Conservation (phyloP, 2,329 filamentous ascomycete genomes). For the Zymoseptoria ardabiliae region DNA sequence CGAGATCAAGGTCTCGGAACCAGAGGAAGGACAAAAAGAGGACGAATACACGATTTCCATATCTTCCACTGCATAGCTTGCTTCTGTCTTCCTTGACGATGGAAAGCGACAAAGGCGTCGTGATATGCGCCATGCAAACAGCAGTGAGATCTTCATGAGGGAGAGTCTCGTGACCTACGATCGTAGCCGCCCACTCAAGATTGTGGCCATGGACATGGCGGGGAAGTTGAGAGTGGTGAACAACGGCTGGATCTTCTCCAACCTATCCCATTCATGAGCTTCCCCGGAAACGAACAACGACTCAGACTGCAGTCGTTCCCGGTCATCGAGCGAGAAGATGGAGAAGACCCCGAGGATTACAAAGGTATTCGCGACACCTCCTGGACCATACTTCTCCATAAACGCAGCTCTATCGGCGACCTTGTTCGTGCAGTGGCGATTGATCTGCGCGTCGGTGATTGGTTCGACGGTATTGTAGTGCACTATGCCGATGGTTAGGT, state of each 20-base stretch:
- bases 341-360: conserved; percentile 11
- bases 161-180: background rate
- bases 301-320: conserved; percentile 35
- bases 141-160: background rate
- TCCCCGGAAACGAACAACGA: conserved; percentile 34
- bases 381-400: conserved; percentile 14
- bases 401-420: conserved; percentile 24
- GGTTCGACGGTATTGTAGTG: conserved; percentile 41
- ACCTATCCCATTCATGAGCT: conserved; percentile 28
- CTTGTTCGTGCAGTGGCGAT: conserved; percentile 37
- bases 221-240: conserved; percentile 31
- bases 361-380: background rate
- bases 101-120: background rate
- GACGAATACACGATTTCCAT: background rate
- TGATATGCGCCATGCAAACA: background rate
- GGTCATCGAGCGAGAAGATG: conserved; percentile 9
- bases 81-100: background rate
- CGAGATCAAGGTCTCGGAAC: background rate
- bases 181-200: conserved; percentile 1
- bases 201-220: conserved; percentile 33
- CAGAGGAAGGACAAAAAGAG: background rate
- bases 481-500: conserved; percentile 39
- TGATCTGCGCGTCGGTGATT: conserved; percentile 39
- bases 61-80: conserved; percentile 2
- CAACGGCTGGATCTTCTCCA: conserved; percentile 32